Base-by-base conservation (phyloP, 1,284 basidiomycete genomes). In the Clitocybe nebularis region DNA sequence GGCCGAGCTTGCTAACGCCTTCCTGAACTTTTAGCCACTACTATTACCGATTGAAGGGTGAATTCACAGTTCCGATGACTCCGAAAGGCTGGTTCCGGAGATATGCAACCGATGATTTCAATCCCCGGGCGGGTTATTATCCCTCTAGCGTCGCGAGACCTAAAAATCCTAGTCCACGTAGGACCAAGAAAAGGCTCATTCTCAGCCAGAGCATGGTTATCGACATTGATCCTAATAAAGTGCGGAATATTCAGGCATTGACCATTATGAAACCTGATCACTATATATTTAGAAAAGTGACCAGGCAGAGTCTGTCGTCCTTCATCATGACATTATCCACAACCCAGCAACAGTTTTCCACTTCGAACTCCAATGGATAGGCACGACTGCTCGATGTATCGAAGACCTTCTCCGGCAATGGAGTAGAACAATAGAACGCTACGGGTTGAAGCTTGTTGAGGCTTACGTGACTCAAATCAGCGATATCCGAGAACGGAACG, bases 291-390 rank as follows among this genome's bases (percentile, higher is more conserved):
- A 87, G 83, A 80, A 78, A 63, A 93, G 89, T 49, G 85, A 91
- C 57, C 83, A 93, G 52, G 86, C 91, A 1, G 93, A 96, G 58
- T 80, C 84, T 3, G 88, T 92, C 17, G 75, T 93, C 26, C 71
- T 95, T 21, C 93, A 96, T 58, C 82, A 93, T 58, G 93, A 96
- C 62, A 81, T 94, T 45, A 88, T 93, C 39, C 93, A 96, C 63
- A 95, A 95, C 57, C 86, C 90, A 0, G 77, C 75, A 11, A 94
- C 87, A 29, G 91, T 90, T 43, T 94, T 94, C 67, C 93, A 96
- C 64, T 92, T 96, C 56, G 94, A 99, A 63, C 74, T 99, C 30
- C 93, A 98, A 53, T 99, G 96, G 95, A 84, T 98, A 17, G 93
- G 93, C 6, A 91, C 93, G 0, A 94, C 93, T 0, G 90, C 93